These are phyloP conservation scores for Nissolia schottii DNA, from an alignment of 306 rosid genomes.

Conservation along the genomic window DNA sequence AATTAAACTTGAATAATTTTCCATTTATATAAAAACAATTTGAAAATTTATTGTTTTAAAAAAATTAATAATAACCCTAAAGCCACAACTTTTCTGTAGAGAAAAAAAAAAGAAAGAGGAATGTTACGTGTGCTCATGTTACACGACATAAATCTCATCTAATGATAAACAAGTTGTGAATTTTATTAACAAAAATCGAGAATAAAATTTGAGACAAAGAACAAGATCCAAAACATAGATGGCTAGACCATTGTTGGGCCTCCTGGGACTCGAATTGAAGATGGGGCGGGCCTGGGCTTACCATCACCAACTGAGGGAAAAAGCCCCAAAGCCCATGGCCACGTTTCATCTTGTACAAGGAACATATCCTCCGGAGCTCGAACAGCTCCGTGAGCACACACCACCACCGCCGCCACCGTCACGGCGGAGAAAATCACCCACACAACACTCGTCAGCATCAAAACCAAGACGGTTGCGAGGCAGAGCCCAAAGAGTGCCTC, in stretches of 20 bases:
- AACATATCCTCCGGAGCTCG: constrained; percentile 48
- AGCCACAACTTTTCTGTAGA: no score
- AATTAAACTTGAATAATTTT: no score
- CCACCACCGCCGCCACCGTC: constrained; percentile 20
- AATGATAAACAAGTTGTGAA: no score
- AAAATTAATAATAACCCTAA: no score
- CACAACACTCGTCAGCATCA: constrained; percentile 33
- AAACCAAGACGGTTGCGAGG: constrained; percentile 21
- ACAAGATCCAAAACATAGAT: not conserved
- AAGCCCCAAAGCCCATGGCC: constrained; percentile 27
- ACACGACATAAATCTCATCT: no score
- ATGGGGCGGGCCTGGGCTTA: constrained; percentile 10
- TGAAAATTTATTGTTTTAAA: no score
- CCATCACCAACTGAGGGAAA: not conserved
- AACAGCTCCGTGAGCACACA: constrained; percentile 36
- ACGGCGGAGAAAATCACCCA: constrained; percentile 33
- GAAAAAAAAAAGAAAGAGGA: no score
- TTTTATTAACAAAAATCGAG: no score
- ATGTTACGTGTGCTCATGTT: no score
- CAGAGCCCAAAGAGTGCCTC: constrained; percentile 25
- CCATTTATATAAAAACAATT: no score
- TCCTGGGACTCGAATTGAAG: not conserved
- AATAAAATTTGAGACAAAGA: no score
- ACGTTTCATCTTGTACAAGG: constrained; percentile 26
- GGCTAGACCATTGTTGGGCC: constrained; percentile 13